Evolutionary conservation across 495 filamentous ascomycete species (phyloP).

Genomic region (Barbatosphaeria neglecta): DNA sequence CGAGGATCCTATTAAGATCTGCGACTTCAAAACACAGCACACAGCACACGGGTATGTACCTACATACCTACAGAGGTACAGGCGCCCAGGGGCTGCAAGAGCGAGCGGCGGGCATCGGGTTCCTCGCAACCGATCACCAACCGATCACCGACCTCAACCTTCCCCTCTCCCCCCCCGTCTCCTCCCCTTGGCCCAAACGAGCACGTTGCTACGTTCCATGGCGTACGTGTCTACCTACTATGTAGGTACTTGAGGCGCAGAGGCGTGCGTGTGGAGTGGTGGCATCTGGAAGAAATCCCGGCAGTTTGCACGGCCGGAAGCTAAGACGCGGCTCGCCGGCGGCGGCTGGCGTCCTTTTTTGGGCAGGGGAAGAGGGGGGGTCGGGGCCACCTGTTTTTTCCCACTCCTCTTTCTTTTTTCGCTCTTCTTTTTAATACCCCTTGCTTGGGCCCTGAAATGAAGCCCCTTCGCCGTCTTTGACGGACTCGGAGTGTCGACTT

Average conservation of each 20-base stretch:
- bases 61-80: neutral
- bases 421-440: neutral
- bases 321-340: neutral
- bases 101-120: no score
- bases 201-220: neutral
- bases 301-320: neutral
- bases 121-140: no score
- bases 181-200: no score
- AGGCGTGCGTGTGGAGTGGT: no score
- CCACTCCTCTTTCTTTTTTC: neutral
- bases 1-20: neutral
- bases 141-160: no score
- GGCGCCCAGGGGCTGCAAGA: neutral
- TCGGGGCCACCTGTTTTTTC: no score
- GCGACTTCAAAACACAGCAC: no score
- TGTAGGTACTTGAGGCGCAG: no score
- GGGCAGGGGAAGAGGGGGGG: neutral
- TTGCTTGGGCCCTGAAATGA: neutral
- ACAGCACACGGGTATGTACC: no score
- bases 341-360: no score
- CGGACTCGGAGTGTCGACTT: neutral
- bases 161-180: no score
- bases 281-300: neutral
- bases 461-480: neutral
- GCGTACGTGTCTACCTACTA: no score